Percentiles rank a stretch among this genome's conserved stretches.
These are phyloP conservation scores for Eucalyptus polyanthemos DNA, from an alignment of 345 rosid species.

Conservation along the genomic window DNA sequence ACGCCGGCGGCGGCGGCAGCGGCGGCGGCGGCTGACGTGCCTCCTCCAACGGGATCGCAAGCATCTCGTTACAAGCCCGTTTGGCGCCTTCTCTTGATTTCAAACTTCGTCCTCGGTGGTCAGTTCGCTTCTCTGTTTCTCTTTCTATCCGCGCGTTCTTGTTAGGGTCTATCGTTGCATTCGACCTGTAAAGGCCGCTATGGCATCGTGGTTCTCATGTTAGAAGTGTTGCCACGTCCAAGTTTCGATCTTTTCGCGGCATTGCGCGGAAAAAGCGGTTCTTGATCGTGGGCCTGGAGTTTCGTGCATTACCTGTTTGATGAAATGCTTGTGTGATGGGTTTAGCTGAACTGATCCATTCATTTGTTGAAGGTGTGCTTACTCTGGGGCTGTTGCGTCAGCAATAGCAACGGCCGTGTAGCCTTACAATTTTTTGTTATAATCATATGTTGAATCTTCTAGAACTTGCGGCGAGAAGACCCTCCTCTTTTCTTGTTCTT, in stretches of 20 bases:
- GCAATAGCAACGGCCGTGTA: neutral
- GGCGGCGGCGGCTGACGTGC: neutral
- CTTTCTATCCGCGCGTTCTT: neutral
- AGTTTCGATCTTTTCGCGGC: neutral
- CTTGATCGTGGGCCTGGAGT: neutral
- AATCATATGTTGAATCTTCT: neutral
- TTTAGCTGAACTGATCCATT: neutral
- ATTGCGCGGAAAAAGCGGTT: neutral
- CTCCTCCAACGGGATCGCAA: slow-evolving; percentile 9
- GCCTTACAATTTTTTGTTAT: neutral
- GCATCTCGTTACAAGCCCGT: slow-evolving; percentile 23
- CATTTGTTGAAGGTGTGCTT: neutral
- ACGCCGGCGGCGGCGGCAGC: neutral
- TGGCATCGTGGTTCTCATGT: neutral
- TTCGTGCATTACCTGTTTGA: neutral
- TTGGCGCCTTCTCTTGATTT: slow-evolving; percentile 59
- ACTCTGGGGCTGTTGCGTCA: neutral
- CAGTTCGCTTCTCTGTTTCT: neutral
- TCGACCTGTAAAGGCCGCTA: neutral
- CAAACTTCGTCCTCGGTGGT: slow-evolving; percentile 77
- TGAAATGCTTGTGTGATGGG: neutral
- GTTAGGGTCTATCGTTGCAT: neutral
- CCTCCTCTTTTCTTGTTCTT: neutral
- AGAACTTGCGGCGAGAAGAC: neutral
- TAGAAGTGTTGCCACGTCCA: neutral